phyloP scores from a whole-genome alignment of 352 stramenopile genomes.

The Phytopythium montanum region DNA sequence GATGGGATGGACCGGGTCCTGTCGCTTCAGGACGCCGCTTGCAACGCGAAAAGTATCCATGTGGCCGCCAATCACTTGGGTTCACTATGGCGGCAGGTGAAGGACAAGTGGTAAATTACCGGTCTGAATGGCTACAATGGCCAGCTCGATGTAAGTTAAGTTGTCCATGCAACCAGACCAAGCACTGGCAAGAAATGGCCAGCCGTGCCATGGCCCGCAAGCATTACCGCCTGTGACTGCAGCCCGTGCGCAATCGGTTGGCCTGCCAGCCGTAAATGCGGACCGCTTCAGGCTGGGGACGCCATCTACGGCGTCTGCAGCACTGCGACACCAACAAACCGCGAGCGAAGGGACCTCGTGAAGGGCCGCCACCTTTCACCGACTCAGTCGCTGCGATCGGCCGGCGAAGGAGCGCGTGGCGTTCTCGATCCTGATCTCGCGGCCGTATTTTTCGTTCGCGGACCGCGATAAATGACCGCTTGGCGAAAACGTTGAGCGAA shows the following conservation, averaged over 20 bases:
- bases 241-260: too few relatives aligned
- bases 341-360: too few relatives aligned
- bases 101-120: neutral
- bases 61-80: neutral
- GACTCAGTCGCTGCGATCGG: neutral
- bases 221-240: too few relatives aligned
- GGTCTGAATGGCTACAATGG: neutral
- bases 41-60: neutral
- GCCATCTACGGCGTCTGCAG: too few relatives aligned
- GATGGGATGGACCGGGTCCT: neutral
- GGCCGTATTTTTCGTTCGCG: neutral
- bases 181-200: neutral
- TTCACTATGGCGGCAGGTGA: neutral
- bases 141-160: neutral
- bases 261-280: too few relatives aligned
- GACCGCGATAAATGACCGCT: neutral
- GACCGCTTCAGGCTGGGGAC: too few relatives aligned
- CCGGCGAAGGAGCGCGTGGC: neutral
- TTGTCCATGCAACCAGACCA: too few relatives aligned
- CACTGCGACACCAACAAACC: too few relatives aligned
- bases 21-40: neutral
- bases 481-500: neutral
- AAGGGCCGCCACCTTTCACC: too few relatives aligned
- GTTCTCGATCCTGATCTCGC: slow-evolving; percentile 5
- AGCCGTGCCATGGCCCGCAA: too few relatives aligned